Percentiles rank a stretch among this genome's conserved stretches.
Conservation (phyloP, 805 yeast species). For the Pichia gijzeniarum region DNA sequence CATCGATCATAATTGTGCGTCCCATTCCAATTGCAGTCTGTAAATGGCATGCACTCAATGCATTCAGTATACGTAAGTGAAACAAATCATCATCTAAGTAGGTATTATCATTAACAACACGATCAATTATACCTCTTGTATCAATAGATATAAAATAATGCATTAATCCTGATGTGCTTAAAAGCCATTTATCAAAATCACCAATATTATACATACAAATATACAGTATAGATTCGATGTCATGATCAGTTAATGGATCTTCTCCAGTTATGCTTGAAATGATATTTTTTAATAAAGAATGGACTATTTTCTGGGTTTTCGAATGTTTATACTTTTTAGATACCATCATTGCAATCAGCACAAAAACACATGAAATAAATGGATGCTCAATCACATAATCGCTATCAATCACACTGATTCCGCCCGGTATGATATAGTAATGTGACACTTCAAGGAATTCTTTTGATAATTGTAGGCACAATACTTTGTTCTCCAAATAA, state of each 20-base stretch:
- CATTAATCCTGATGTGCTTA: slow-evolving; percentile 47
- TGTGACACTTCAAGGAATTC: slow-evolving; percentile 48
- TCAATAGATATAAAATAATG: slow-evolving; percentile 43
- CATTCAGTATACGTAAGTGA: slow-evolving; percentile 48
- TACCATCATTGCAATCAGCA: slow-evolving; percentile 48
- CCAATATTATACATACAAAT: slow-evolving; percentile 44
- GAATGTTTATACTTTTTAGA: slow-evolving; percentile 46
- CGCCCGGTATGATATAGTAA: slow-evolving; percentile 59
- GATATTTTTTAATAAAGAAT: slow-evolving; percentile 43
- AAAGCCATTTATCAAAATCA: slow-evolving; percentile 41
- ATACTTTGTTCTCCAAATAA: slow-evolving; percentile 35
- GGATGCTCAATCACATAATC: slow-evolving; percentile 45
- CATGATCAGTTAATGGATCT: slow-evolving; percentile 47
- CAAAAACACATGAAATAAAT: slow-evolving; percentile 49
- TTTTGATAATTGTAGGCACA: slow-evolving; percentile 40
- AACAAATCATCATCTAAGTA: slow-evolving; percentile 37
- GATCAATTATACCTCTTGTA: slow-evolving; percentile 35
- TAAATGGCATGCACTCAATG: slow-evolving; percentile 45
- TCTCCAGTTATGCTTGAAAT: slow-evolving; percentile 38
- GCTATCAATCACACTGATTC: slow-evolving; percentile 41
- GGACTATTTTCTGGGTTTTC: slow-evolving; percentile 41
- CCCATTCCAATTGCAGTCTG: slow-evolving; percentile 47
- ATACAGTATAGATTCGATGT: slow-evolving; percentile 53
- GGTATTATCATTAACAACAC: slow-evolving; percentile 25
- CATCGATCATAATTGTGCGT: slow-evolving; percentile 35